These are phyloP conservation scores for Lactarius pseudohatsudake DNA, from an alignment of 768 basidiomycete species.

Conservation along the genomic window DNA sequence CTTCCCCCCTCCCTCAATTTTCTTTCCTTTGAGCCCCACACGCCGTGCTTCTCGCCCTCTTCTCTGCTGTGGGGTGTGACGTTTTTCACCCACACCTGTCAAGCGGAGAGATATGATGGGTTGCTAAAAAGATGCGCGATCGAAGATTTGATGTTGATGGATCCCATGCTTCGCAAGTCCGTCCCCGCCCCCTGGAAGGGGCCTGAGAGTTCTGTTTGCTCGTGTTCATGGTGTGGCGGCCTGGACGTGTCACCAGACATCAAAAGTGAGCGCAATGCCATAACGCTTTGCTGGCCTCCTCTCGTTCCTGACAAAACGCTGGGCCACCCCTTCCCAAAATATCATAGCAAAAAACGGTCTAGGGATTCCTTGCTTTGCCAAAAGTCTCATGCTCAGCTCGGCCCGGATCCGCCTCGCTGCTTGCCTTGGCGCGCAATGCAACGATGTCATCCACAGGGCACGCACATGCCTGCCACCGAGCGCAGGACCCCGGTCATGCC, in stretches of 20 bases:
- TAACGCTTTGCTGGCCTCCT: not conserved
- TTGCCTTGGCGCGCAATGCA: not conserved
- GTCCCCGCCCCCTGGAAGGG: not conserved
- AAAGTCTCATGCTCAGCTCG: not conserved
- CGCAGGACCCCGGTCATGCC: not conserved
- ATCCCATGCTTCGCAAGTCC: not conserved
- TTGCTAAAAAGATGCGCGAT: not conserved
- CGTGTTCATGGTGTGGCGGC: not conserved
- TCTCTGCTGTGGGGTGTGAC: not conserved
- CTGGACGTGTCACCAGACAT: not conserved
- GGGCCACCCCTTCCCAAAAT: not conserved
- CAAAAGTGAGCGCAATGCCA: not conserved
- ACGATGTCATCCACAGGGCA: not conserved
- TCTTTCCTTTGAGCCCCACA: not conserved
- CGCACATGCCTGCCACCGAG: not conserved
- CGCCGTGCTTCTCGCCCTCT: not conserved
- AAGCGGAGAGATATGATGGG: not conserved
- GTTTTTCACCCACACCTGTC: not conserved
- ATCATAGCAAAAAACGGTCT: not conserved
- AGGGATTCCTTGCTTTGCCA: not conserved
- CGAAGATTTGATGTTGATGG: not conserved
- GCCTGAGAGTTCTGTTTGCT: not conserved
- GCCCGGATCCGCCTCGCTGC: not conserved
- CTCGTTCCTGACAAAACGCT: not conserved
- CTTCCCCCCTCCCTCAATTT: not conserved